Evolutionary conservation across 2,329 filamentous ascomycete species (phyloP).

Genomic region (Zopfia rhizophila): DNA sequence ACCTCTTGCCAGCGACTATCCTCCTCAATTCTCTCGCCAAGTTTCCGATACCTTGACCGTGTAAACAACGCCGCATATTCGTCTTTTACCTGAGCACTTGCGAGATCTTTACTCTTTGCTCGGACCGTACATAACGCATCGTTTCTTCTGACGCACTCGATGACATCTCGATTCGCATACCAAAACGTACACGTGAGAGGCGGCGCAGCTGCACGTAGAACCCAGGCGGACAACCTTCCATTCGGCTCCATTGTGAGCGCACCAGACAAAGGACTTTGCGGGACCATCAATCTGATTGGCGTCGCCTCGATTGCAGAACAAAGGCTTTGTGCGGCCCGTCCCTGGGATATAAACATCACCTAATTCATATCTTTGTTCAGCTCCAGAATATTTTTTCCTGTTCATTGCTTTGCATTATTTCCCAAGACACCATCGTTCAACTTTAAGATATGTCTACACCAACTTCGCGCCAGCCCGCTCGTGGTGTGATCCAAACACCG

Average conservation of each 20-base stretch:
- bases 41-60: neutral
- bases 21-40: slow-evolving; percentile 40
- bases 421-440: neutral
- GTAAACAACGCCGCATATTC: slow-evolving; percentile 2
- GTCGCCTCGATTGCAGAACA: slow-evolving; percentile 8
- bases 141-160: too few species aligned
- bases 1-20: slow-evolving; percentile 49
- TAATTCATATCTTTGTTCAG: neutral
- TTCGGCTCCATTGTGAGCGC: too few species aligned
- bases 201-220: too few species aligned
- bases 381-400: neutral
- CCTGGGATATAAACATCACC: slow-evolving; percentile 2
- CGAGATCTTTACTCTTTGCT: too few species aligned
- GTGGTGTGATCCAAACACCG: slow-evolving; percentile 24
- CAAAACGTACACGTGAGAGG: too few species aligned
- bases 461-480: slow-evolving; percentile 30
- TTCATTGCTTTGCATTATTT: neutral
- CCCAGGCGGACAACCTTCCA: neutral
- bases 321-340: slow-evolving; percentile 17
- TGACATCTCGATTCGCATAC: too few species aligned
- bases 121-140: too few species aligned
- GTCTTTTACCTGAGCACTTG: neutral
- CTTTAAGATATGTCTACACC: slow-evolving; percentile 34
- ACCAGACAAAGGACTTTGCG: too few species aligned
- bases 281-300: slow-evolving; percentile 16